Conservation (phyloP, 2,329 filamentous ascomycete genomes). For the Penicillium rolfsii region DNA sequence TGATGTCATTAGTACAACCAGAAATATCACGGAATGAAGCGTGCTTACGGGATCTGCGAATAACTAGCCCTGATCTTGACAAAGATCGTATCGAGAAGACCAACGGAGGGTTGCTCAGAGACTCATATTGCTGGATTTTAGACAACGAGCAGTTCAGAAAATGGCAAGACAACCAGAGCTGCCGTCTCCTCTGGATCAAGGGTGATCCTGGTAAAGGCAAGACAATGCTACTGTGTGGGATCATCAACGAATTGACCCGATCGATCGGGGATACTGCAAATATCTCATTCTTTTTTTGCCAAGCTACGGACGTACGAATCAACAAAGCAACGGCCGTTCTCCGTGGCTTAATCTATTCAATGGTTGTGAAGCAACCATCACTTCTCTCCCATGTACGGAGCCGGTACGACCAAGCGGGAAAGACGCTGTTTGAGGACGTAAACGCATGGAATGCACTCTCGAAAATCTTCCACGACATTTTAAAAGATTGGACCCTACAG, state of each 20-base stretch:
- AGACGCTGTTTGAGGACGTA: too few species aligned
- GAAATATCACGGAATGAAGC: too few species aligned
- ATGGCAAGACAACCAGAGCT: conserved; percentile 17
- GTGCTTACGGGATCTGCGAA: too few species aligned
- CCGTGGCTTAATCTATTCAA: conserved; percentile 48
- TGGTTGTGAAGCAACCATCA: conserved; percentile 39
- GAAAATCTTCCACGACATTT: too few species aligned
- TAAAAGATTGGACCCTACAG: too few species aligned
- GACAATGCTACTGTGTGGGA: not conserved
- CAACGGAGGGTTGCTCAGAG: too few species aligned
- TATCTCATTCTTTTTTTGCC: conserved; percentile 40
- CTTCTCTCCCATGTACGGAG: conserved; percentile 41
- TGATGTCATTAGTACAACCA: too few species aligned
- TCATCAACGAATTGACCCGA: conserved; percentile 6
- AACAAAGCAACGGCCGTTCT: conserved; percentile 49
- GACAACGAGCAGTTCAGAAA: conserved; percentile 23
- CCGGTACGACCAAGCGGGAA: conserved; percentile 42
- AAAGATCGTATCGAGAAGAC: too few species aligned
- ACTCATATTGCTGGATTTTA: conserved; percentile 28
- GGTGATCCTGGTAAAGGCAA: too few species aligned
- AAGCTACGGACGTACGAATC: conserved; percentile 44
- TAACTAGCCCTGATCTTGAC: too few species aligned
- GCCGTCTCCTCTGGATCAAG: too few species aligned
- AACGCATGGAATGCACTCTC: too few species aligned
- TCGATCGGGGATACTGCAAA: not conserved